Base-by-base conservation (phyloP, 768 basidiomycete genomes). In the Termitomyces sp. region DNA sequence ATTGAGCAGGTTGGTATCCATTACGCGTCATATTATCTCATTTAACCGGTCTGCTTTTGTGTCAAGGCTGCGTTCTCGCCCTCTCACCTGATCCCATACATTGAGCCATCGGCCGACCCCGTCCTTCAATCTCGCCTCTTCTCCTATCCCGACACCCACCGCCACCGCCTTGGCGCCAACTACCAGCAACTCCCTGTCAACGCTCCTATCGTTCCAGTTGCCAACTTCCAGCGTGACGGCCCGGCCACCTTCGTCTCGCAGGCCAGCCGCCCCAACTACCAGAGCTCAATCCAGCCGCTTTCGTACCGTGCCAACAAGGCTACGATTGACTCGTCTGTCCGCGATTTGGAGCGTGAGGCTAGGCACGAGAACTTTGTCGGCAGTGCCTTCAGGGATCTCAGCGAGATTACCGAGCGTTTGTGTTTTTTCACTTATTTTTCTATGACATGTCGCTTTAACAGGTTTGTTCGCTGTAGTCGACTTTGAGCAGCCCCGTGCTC, bases 201-300 rank as follows among this genome's bases (percentile, higher is more conserved):
- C 70, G 79, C 84, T 6, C 88, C 93, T 1, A 68, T 88, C 50
- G 76, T 73, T 53, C 88, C 87, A 5, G 76, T 91, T 55, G 80
- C 84, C 60, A 94, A 96, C 83, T 96, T 95, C 89, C 93, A 96
- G 75, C 89, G 94, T 45, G 94, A 90, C 65, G 95, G 94, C 22
- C 56, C 73, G 8, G 79, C 75, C 72, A 75, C 84, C 1, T 83
- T 85, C 73, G 72, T 85, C 68, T 92, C 86, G 68, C 94, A 96
- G 73, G 94, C 92, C 61, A 69, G 76, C 58, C 82, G 91, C 24
- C 92, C 95, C 60, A 93, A 92, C 79, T 97, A 96, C 79, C 83
- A 87, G 75, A 89, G 87, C 73, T 80, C 80, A 50, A 82, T 94
- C 68, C 72, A 78, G 47, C 88, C 91, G 8, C 80, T 97, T 58